Conservation (phyloP, 345 rosid genomes). For the Arabis alpina region DNA sequence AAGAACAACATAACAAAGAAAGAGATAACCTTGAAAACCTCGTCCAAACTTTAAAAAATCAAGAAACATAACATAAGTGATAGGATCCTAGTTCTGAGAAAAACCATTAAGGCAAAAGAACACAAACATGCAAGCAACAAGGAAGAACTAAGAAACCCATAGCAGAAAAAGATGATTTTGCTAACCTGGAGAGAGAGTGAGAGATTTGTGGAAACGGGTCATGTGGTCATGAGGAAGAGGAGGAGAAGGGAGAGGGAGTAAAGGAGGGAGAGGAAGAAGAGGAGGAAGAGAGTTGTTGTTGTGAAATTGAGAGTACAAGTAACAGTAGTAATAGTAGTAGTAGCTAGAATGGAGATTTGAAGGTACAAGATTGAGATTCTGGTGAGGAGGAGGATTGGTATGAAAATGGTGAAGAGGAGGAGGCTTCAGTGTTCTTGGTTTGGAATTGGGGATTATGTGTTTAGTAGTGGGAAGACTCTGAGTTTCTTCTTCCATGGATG, state of each 20-base stretch:
- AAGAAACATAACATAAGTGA: slow-evolving; percentile 23
- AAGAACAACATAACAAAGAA: slow-evolving; percentile 15
- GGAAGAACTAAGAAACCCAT: slow-evolving; percentile 10
- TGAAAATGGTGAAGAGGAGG: slow-evolving; percentile 39
- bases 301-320: slow-evolving; percentile 60
- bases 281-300: slow-evolving; percentile 49
- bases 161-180: not conserved
- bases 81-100: slow-evolving; percentile 22
- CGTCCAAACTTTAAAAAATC: slow-evolving; percentile 14
- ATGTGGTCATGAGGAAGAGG: slow-evolving; percentile 53
- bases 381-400: slow-evolving; percentile 46
- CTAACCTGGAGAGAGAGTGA: slow-evolving; percentile 54
- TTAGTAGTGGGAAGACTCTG: slow-evolving; percentile 30
- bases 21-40: slow-evolving; percentile 41
- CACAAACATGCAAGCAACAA: slow-evolving; percentile 38
- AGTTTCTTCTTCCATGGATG: slow-evolving; percentile 67
- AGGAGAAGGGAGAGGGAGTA: slow-evolving; percentile 61
- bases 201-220: slow-evolving; percentile 62
- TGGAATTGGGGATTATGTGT: slow-evolving; percentile 32
- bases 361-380: slow-evolving; percentile 21
- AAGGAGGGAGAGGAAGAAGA: slow-evolving; percentile 55
- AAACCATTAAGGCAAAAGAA: slow-evolving; percentile 33
- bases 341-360: slow-evolving; percentile 31
- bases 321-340: slow-evolving; percentile 53
- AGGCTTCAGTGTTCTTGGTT: slow-evolving; percentile 50